phyloP scores from a whole-genome alignment of 805 yeast species.

The Pichia exigua region DNA sequence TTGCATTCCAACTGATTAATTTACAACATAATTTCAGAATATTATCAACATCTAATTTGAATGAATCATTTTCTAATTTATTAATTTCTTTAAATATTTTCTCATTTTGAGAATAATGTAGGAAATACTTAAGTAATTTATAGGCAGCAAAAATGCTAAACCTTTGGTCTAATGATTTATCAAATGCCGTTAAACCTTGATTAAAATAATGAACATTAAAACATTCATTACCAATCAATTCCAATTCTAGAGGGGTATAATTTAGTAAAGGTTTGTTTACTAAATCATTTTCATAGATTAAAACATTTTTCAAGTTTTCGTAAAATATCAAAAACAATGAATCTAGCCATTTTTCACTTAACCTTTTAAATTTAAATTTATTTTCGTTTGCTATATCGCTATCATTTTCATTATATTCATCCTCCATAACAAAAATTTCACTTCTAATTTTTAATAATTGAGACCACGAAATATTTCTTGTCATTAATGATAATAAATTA shows the following conservation, averaged over 20 bases:
- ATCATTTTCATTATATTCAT: conserved; percentile 38
- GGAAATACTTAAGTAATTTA: conserved; percentile 40
- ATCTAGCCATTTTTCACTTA: conserved; percentile 71
- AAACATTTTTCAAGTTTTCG: conserved; percentile 70
- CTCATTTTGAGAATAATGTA: conserved; percentile 16
- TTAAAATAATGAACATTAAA: conserved; percentile 40
- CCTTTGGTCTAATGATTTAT: conserved; percentile 47
- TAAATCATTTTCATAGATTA: conserved; percentile 41
- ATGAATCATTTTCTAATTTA: conserved; percentile 3
- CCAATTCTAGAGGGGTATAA: conserved; percentile 70
- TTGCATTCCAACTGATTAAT: conserved; percentile 50
- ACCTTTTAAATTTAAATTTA: conserved; percentile 37
- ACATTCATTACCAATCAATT: conserved; percentile 52
- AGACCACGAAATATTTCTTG: conserved; percentile 77
- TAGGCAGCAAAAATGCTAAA: conserved; percentile 55
- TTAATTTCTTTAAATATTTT: conserved; percentile 9
- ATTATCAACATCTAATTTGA: conserved; percentile 26
- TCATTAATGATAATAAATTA: conserved; percentile 60
- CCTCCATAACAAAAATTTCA: conserved; percentile 72
- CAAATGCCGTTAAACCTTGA: conserved; percentile 44
- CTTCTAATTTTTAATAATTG: conserved; percentile 58
- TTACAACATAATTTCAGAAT: conserved; percentile 38
- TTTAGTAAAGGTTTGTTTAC: conserved; percentile 21
- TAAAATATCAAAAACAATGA: conserved; percentile 57
- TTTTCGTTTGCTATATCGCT: conserved; percentile 9